A percentile compares a stretch with the other conserved stretches of the same genome.
Evolutionary conservation across 345 rosid genomes (phyloP).

Genomic region (Camelina laxa): DNA sequence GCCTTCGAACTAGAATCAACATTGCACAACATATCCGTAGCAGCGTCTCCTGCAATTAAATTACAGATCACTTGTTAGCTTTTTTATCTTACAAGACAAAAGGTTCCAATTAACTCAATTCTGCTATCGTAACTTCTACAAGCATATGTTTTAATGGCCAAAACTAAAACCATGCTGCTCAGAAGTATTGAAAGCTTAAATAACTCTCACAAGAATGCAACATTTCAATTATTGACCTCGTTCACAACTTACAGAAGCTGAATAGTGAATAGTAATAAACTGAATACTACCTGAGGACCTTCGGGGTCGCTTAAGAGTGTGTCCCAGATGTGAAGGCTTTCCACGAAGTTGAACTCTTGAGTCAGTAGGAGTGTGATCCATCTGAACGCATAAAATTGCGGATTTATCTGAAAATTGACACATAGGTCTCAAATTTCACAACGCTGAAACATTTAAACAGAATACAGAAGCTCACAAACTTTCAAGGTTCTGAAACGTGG

Average conservation of each 20-base stretch:
- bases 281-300: conserved; percentile 80
- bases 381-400: conserved; percentile 96
- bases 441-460: background rate
- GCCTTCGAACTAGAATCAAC: conserved; percentile 52
- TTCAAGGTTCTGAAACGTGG: background rate
- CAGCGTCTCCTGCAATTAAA: conserved; percentile 36
- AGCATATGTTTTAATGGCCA: conserved; percentile 13
- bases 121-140: background rate
- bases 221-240: background rate
- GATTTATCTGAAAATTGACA: conserved; percentile 75
- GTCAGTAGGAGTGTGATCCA: conserved; percentile 99
- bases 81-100: background rate
- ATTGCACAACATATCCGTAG: conserved; percentile 45
- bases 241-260: conserved; percentile 1
- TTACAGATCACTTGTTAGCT: conserved; percentile 13
- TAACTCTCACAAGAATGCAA: conserved; percentile 7
- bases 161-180: background rate
- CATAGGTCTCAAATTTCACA: conserved; percentile 20
- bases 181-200: background rate
- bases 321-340: conserved; percentile 95
- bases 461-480: background rate
- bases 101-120: background rate
- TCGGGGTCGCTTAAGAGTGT: conserved; percentile 90
- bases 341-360: conserved; percentile 91
- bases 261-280: background rate